Base-by-base conservation (phyloP, 2,329 filamentous ascomycete species). In the Thielaviopsis euricoi region DNA sequence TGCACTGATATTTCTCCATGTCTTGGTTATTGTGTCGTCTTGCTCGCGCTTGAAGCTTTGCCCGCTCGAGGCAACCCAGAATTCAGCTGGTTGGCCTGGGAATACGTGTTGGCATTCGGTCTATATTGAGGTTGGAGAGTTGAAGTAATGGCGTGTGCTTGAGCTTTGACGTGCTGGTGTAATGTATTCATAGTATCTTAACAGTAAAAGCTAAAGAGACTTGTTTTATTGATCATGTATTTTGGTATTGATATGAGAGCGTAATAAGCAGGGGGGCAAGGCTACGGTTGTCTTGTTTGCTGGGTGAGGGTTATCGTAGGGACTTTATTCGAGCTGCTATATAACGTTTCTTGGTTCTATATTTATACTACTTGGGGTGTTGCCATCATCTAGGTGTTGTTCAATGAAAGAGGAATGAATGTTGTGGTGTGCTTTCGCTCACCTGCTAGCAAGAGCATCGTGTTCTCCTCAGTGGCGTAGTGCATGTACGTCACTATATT, bases 151-250 rank as follows among this genome's bases (percentile, higher is more conserved):
- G n/a, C n/a, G 29, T 33, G 12, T 48, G 43, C 37, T 21, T 51
- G 26, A 21, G 25, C n/a, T 46, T 43, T 55, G 21, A 33, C 46
- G 48, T 37, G 46, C 33, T 58, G 55, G 55, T 49, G 55, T 60
- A 57, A 60, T 60, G 58, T 60, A 60, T 60, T 60, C 55, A 40
- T 60, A 60, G 46, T 58, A 43, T 58, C 57, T 58, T 40, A 50
- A 52, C 37, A 52, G 53, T 50, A 59, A 53, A 57, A 53, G 50
- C 54, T 56, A 59, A 53, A 55, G 53, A 53, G 26, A 53, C 56
- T 56, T 56, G 19, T 50, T 25, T 51, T 56, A 26, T 53, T 43
- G 22, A 50, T 26, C 22, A 46, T 21, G 54, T n/a, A 15, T 56
- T 43, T 17, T 52, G 46, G 23, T 51, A 53, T 59, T 15, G 29